Base-by-base conservation (phyloP, 257 asterid genomes). In the Catharanthus roseus region DNA sequence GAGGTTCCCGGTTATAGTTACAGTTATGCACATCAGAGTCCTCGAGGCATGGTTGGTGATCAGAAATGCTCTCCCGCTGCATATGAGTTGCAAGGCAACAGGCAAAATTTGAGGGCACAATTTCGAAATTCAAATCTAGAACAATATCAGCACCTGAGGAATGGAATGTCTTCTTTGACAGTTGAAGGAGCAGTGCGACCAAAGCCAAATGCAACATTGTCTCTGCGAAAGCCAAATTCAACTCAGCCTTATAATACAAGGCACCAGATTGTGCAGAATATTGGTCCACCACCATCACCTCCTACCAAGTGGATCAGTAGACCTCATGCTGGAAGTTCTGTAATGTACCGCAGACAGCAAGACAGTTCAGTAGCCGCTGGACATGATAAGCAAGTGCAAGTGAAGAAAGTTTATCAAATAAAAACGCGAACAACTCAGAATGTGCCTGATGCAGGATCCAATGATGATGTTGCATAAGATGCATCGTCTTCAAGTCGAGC, bases 241-340 rank as follows among this genome's bases (percentile, higher is more conserved):
- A 79, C 69, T 68, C 89, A 83, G 57, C 16, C 54, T 15, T 45
- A 75, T 19, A 72, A 73, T 61, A 19, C 39, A 2, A 67, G 57
- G 28, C 77, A 67, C 56, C 84, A 74, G 34, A 64, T 39, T 67
- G 57, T 67, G 54, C 86, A 72, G 51, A 76, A 67, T 45, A 39
- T 77, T 47, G 85, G 86, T 66, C 81, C 82, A 53, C 86, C 74
- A 72, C 96, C 96, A n/a, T 60, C 91, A 69, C 98, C 93, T n/a
- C 96, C 96, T 33, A 75, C 86, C 33, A 82, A 82, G 67, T 92
- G 96, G 97, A 85, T 84, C 16, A 55, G 74, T 66, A 82, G 81
- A 53, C 88, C 77, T 29, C 82, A 76, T 31, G 75, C 55, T 39
- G 85, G 81, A 69, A 65, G 57, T 71, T 54, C 79, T 51, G 60